phyloP scores from a whole-genome alignment of 768 basidiomycete genomes.

The Cyclocybe cylindracea region DNA sequence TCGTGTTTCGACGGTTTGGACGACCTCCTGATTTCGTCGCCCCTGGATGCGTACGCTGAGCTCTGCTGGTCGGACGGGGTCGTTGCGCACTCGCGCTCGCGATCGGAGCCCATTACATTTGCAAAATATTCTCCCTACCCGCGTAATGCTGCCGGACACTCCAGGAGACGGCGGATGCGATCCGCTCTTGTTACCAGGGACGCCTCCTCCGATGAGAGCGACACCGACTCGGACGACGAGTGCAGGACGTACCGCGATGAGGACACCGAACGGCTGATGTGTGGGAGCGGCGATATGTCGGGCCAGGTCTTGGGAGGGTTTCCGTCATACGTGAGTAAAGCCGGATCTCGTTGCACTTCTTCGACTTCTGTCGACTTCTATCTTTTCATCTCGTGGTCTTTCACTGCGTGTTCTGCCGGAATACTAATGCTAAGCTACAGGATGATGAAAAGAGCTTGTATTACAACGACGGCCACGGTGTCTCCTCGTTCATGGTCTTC shows the following conservation, averaged over 20 bases:
- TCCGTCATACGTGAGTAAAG: constrained; percentile 17
- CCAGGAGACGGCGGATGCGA: constrained; percentile 6
- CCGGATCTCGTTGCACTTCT: not conserved
- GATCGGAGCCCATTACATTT: too few relatives aligned
- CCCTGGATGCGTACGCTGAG: constrained; percentile 35
- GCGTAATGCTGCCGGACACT: not conserved
- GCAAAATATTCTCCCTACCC: not conserved
- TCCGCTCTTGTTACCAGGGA: constrained; percentile 15
- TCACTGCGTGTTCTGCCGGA: constrained; percentile 3
- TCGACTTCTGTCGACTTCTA: constrained; percentile 3
- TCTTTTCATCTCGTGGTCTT: constrained; percentile 5
- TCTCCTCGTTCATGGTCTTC: constrained; percentile 19
- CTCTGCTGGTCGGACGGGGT: constrained; percentile 35
- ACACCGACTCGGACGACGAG: constrained; percentile 25
- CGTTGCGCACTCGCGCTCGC: not conserved
- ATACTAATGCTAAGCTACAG: constrained; percentile 10
- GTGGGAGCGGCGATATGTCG: constrained; percentile 12
- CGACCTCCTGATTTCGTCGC: constrained; percentile 34
- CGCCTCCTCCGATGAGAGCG: constrained; percentile 25
- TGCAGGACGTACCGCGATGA: constrained; percentile 25
- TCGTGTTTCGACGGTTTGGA: constrained; percentile 41
- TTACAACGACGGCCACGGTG: constrained; percentile 17
- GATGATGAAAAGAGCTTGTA: constrained; percentile 14
- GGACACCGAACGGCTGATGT: constrained; percentile 2
- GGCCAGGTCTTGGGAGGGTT: constrained; percentile 14